Conservation (phyloP, 495 filamentous ascomycete species). For the Aspergillus homomorphus region DNA sequence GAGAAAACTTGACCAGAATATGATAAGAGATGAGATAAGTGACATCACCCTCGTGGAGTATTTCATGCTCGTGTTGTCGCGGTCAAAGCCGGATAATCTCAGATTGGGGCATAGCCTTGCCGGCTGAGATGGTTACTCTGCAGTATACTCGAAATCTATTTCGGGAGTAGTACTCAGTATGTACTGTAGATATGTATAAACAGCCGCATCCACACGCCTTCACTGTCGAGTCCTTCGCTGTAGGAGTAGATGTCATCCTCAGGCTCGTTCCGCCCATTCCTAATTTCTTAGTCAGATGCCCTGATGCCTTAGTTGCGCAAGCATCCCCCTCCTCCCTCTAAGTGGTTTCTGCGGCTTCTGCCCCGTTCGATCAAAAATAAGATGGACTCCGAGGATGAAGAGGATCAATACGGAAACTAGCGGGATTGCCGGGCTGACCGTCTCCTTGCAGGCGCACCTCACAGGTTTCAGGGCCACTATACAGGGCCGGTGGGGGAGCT, state of each 20-base stretch:
- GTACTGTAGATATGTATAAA: too few relatives aligned
- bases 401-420: not conserved
- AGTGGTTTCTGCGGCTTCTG: too few relatives aligned
- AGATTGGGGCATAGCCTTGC: slow-evolving; percentile 12
- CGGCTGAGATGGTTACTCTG: slow-evolving; percentile 7
- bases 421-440: not conserved
- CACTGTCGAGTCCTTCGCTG: not conserved
- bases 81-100: slow-evolving; percentile 7
- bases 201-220: not conserved
- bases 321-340: not conserved
- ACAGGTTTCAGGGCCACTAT: slow-evolving; percentile 8
- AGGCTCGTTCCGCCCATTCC: not conserved
- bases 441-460: slow-evolving; percentile 13
- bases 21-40: not conserved
- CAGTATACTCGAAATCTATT: not conserved
- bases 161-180: not conserved
- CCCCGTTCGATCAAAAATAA: not conserved
- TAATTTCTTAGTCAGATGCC: slow-evolving; percentile 1
- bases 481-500: not conserved
- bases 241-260: not conserved
- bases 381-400: not conserved
- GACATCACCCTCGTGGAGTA: not conserved
- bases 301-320: not conserved
- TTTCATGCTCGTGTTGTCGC: not conserved
- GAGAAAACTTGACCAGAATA: too few relatives aligned